Percentiles rank a stretch among this genome's conserved stretches.
Conservation (phyloP, 2,329 filamentous ascomycete genomes). For the Fusarium buharicum region DNA sequence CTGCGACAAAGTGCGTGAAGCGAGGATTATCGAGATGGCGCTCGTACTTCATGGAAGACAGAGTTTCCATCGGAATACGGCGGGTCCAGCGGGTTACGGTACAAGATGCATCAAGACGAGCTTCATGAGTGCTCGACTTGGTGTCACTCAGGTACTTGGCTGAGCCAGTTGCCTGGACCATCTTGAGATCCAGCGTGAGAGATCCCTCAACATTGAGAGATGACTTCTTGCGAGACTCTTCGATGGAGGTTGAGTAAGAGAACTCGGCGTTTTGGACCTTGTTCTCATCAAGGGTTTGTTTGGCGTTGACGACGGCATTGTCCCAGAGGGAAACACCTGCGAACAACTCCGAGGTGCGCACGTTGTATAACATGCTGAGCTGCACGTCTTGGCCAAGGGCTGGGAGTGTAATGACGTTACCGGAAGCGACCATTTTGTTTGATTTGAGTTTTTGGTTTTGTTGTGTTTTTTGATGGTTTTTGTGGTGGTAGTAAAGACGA, state of each 20-base stretch:
- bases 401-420: neutral
- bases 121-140: conserved; percentile 4
- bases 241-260: conserved; percentile 4
- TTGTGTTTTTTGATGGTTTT: too few species aligned
- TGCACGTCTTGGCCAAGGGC: conserved; percentile 2
- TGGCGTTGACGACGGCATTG: neutral
- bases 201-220: conserved; percentile 3
- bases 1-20: conserved; percentile 5
- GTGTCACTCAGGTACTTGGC: conserved; percentile 7
- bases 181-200: conserved; percentile 1
- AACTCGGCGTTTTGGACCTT: conserved; percentile 7
- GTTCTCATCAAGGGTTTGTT: conserved; percentile 1
- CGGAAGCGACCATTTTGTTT: conserved; percentile 9
- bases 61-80: conserved; percentile 2
- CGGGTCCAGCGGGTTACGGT: conserved; percentile 6
- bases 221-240: conserved; percentile 7
- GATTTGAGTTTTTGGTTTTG: too few species aligned
- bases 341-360: conserved; percentile 4
- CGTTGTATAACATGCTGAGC: conserved; percentile 5
- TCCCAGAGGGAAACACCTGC: conserved; percentile 4
- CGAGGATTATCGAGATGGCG: conserved; percentile 2
- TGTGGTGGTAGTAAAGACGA: too few species aligned
- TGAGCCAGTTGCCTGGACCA: conserved; percentile 1
- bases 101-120: conserved; percentile 5
- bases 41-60: conserved; percentile 5